Evolutionary conservation across 2,329 filamentous ascomycete species (phyloP).

Genomic region (Plectosphaerella sp.): DNA sequence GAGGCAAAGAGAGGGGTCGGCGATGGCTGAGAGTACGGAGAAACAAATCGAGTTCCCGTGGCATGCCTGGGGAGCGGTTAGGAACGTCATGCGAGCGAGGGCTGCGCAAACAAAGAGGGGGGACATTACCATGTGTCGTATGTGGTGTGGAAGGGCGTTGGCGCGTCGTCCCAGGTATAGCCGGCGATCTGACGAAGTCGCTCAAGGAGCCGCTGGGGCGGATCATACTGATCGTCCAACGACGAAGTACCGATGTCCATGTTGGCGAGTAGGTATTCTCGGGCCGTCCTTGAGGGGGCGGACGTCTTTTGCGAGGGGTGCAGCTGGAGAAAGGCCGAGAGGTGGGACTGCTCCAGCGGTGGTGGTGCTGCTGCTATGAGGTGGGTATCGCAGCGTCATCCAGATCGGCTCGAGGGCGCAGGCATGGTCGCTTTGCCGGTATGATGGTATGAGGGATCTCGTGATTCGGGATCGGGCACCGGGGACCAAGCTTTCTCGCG

Average conservation of each 20-base stretch:
- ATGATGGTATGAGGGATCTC: neutral
- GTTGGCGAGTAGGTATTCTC: conserved; percentile 18
- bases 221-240: conserved; percentile 54
- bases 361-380: too few relatives aligned
- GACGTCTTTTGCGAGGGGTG: too few relatives aligned
- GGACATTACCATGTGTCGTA: conserved; percentile 77
- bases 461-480: too few relatives aligned
- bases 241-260: conserved; percentile 49
- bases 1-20: conserved; percentile 38
- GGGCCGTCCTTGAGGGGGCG: too few relatives aligned
- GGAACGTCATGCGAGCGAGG: neutral
- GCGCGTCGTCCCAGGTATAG: conserved; percentile 71
- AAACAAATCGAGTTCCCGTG: conserved; percentile 57
- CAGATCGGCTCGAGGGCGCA: neutral
- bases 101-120: neutral
- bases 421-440: neutral
- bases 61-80: conserved; percentile 49
- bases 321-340: too few relatives aligned
- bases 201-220: conserved; percentile 66
- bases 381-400: too few relatives aligned
- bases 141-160: conserved; percentile 55
- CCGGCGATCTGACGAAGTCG: conserved; percentile 68
- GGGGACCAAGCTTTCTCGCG: too few relatives aligned
- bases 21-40: conserved; percentile 41
- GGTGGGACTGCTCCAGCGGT: too few relatives aligned